Percentiles rank a stretch among this genome's conserved stretches.
These are phyloP conservation scores for Phytopythium montanum DNA, from an alignment of 352 stramenopile species.

Conservation along the genomic window DNA sequence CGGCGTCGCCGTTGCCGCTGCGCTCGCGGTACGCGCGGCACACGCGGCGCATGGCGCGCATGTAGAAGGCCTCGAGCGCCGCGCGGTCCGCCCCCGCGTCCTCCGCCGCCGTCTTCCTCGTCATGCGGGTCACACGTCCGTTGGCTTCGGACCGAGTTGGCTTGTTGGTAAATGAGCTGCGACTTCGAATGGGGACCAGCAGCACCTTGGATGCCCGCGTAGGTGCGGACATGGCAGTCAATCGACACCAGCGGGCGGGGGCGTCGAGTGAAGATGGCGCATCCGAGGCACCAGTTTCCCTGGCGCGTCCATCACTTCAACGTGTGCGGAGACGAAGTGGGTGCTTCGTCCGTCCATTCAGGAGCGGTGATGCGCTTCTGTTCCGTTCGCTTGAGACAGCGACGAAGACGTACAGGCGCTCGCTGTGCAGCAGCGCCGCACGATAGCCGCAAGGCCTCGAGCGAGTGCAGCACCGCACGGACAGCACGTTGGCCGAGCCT, in stretches of 20 bases:
- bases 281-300: neutral
- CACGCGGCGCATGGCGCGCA: conserved; percentile 54
- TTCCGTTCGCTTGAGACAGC: no score
- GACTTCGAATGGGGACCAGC: neutral
- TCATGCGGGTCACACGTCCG: neutral
- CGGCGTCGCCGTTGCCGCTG: conserved; percentile 13
- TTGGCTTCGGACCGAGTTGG: neutral
- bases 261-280: no score
- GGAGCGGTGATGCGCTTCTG: no score
- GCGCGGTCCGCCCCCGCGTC: neutral
- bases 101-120: neutral
- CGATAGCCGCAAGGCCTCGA: no score
- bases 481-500: no score
- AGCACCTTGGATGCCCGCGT: neutral
- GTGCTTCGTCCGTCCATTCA: no score
- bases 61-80: conserved; percentile 44
- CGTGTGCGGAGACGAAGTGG: neutral
- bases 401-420: no score
- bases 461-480: no score
- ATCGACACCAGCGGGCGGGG: no score
- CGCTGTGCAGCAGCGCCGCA: no score
- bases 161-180: neutral
- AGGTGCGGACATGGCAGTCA: no score
- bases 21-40: conserved; percentile 37
- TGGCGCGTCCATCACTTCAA: neutral